Evolutionary conservation across 1,284 basidiomycete genomes (phyloP), one percentile per base, ranked within the genome.

Genomic region (Cystobasidium slooffiae): DNA sequence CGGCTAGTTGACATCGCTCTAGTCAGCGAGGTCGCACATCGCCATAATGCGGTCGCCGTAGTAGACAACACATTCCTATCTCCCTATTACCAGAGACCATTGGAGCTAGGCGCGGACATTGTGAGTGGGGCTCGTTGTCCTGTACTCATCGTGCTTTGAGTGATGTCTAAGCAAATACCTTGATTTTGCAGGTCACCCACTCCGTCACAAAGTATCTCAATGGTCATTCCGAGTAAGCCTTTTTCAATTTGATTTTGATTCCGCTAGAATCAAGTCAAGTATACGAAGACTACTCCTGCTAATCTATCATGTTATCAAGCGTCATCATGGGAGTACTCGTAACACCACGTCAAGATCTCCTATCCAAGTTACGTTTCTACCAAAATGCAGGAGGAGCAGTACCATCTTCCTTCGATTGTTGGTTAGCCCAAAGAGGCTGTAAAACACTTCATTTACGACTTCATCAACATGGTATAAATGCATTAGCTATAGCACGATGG

Each of bases 81-180:
- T 0, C 93, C 95, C 0, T 98, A 90, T 85, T 97, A 91, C 85
- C 88, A 90, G 72, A 94, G 92, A 1, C 95, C 95, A 0, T 87
- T 98, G 41, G 86, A 90, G 56, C 88, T 90, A 51, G 91, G 93
- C 46, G 93, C 93, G 20, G 92, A 94, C 81, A 85, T 94, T 77
- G 91, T 93, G 78, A 62, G 59, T 39, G 24, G 5, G 14, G 4
- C 76, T 91, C 51, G 90, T 31, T 31, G 31, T 31, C 31, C 31
- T 31, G 31, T 31, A 31, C n/a, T 31, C 31, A 31, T 31, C 1
- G 31, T 31, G 31, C 31, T 31, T 2, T 31, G 31, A 31, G 2
- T 31, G 5, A 31, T 31, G 1, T 5, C 94, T 86, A 73, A 77
- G 43, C 77, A 79, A 49, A 86, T 44, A 4, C 79, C 75, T 83